A percentile compares a stretch with the other conserved stretches of the same genome.
Evolutionary conservation across 495 filamentous ascomycete species (phyloP).

Genomic region (Aspergillus affinis): DNA sequence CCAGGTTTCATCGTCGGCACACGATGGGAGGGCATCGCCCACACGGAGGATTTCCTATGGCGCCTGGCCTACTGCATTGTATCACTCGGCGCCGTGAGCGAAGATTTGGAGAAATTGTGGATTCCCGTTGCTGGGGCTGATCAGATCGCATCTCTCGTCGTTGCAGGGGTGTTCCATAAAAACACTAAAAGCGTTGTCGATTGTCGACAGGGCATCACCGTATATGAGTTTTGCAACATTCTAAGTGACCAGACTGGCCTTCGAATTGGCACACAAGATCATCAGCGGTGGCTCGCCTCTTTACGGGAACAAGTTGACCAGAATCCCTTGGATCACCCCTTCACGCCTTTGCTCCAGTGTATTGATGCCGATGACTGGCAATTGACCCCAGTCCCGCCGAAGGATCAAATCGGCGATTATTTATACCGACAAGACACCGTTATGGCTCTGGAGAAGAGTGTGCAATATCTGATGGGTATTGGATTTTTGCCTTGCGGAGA

Average conservation of each 20-base stretch:
- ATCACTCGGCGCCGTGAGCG: constrained; percentile 4
- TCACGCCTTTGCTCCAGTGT: constrained; percentile 14
- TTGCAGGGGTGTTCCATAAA: constrained; percentile 13
- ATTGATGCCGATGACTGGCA: constrained; percentile 15
- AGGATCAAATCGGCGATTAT: neutral
- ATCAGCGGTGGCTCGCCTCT: constrained; percentile 6
- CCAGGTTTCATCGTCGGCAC: constrained; percentile 33
- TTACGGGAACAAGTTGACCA: constrained; percentile 7
- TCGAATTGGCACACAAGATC: constrained; percentile 1
- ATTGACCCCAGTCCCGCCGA: neutral
- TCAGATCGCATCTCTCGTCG: constrained; percentile 14
- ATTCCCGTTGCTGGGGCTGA: constrained; percentile 13
- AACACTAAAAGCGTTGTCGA: neutral
- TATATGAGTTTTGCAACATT: neutral
- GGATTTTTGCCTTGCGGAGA: neutral
- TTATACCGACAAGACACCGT: neutral
- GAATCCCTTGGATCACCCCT: constrained; percentile 9
- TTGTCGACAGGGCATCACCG: neutral
- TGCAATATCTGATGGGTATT: neutral
- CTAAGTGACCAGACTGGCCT: neutral
- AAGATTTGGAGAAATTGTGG: constrained; percentile 15
- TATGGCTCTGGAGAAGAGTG: neutral
- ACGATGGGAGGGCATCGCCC: constrained; percentile 18
- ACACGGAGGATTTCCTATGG: constrained; percentile 28
- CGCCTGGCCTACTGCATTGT: constrained; percentile 18